phyloP scores from a whole-genome alignment of 2,329 filamentous ascomycete genomes.

The Fusarium sp. region DNA sequence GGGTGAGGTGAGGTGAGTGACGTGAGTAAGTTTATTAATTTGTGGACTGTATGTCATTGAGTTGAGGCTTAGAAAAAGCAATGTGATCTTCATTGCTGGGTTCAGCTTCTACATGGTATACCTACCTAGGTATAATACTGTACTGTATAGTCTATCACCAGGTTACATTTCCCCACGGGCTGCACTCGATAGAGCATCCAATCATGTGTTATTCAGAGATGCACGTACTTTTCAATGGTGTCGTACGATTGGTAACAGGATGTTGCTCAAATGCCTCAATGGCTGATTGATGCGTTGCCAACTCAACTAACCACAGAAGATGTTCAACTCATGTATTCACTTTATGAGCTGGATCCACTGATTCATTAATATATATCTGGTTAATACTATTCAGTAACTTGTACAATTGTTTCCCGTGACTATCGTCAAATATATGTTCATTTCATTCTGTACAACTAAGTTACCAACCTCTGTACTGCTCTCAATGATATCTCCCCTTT shows the following conservation, averaged over 20 bases:
- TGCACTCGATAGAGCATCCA: background rate
- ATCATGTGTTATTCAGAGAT: slow-evolving; percentile 13
- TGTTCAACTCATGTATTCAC: background rate
- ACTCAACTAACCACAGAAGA: slow-evolving; percentile 30
- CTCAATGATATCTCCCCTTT: background rate
- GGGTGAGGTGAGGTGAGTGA: background rate
- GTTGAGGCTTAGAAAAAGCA: slow-evolving; percentile 23
- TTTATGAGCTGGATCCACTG: background rate
- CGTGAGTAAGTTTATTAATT: background rate
- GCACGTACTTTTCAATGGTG: slow-evolving; percentile 32
- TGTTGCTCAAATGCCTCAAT: slow-evolving; percentile 32
- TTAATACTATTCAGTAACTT: background rate
- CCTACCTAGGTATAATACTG: background rate
- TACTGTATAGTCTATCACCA: background rate
- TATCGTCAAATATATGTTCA: background rate
- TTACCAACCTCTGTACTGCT: background rate
- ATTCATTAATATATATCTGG: background rate
- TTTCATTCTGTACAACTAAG: background rate
- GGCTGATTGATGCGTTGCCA: slow-evolving; percentile 43
- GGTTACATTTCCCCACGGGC: background rate
- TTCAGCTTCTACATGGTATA: background rate
- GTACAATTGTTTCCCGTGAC: background rate
- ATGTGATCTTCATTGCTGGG: slow-evolving; percentile 2
- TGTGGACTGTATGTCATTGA: background rate
- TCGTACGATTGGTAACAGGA: slow-evolving; percentile 40